Evolutionary conservation across 805 yeast genomes (phyloP), one percentile per base, ranked within the genome.

Genomic region (Priceomyces fermenticarens): DNA sequence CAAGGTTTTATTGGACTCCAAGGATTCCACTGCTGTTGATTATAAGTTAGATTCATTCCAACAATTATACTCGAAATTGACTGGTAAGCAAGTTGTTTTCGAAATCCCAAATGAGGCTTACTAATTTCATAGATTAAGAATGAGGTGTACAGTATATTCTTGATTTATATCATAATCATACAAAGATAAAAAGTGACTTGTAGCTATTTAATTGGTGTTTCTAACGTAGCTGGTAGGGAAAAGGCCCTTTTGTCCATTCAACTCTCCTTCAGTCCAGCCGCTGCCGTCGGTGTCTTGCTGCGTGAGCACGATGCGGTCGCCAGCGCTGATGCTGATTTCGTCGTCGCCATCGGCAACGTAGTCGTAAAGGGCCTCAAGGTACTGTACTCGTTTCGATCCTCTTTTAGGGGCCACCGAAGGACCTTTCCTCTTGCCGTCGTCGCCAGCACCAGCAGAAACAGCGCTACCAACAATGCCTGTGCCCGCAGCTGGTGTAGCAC

Each of bases 31-130:
- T 64, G 81, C 88, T 69, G 90, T 93, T 67, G 98, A 91, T 78
- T 88, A 93, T 89, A 93, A 93, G 82, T 85, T 91, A 73, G 98
- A 91, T 75, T 88, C 98, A 60, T 93, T 91, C 96, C 96, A 91
- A 83, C 85, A 96, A 62, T 90, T 91, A 69, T 91, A 91, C 95
- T 78, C 78, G 78, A 91, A 91, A 82, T 88, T 91, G 77, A 91
- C 99, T 67, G 99, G 99, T 80, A 91, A 93, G 85, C 95, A 90
- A 78, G 97, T 93, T 78, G 93, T 89, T 65, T 91, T 91, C 71
- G 98, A 91, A 85, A 87, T 91, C 67, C 75, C 75, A 59, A 67
- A 71, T 61, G 74, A 70, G 57, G 62, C 59, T 47, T 64, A 63
- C 66, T 65, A 67, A 63, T 51, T 32, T 49, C 41, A 29, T 26